Conservation (phyloP, 2,329 filamentous ascomycete species). For the Aschersonia sp. region DNA sequence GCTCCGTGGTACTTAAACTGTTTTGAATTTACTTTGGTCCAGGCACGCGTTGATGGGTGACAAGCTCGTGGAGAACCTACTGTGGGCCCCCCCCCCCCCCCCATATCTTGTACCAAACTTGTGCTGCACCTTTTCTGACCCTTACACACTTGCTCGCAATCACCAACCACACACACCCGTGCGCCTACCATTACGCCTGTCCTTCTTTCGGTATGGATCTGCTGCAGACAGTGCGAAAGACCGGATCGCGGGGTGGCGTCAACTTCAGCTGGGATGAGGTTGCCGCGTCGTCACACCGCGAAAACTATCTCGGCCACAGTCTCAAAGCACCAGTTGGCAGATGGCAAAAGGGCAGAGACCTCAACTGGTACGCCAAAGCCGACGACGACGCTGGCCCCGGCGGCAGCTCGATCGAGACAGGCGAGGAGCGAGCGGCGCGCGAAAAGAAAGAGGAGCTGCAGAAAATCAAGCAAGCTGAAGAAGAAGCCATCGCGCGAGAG, state of each 20-base stretch:
- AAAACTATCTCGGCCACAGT: conserved; percentile 81
- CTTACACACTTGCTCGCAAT: no score
- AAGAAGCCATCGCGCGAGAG: conserved; percentile 75
- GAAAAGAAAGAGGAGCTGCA: conserved; percentile 65
- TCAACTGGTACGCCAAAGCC: conserved; percentile 51
- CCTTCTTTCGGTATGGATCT: conserved; percentile 57
- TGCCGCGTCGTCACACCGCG: conserved; percentile 70
- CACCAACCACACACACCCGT: no score
- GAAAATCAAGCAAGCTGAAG: conserved; percentile 77
- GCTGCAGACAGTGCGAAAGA: conserved; percentile 79
- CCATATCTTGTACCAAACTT: no score
- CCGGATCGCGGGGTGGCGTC: conserved; percentile 79
- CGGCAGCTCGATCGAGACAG: conserved; percentile 35
- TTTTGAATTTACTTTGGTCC: no score
- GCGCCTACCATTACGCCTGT: no score
- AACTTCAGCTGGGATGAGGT: conserved; percentile 98
- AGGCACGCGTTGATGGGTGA: no score
- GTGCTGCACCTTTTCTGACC: no score
- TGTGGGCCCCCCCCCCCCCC: no score
- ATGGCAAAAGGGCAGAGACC: conserved; percentile 68
- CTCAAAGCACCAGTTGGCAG: conserved; percentile 84
- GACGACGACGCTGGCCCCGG: conserved; percentile 18
- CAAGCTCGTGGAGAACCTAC: no score
- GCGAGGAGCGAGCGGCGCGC: conserved; percentile 41
- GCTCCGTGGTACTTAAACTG: no score